These are phyloP conservation scores for Paecilomyces fulvus DNA, from an alignment of 2,329 filamentous ascomycete species.

Conservation along the genomic window DNA sequence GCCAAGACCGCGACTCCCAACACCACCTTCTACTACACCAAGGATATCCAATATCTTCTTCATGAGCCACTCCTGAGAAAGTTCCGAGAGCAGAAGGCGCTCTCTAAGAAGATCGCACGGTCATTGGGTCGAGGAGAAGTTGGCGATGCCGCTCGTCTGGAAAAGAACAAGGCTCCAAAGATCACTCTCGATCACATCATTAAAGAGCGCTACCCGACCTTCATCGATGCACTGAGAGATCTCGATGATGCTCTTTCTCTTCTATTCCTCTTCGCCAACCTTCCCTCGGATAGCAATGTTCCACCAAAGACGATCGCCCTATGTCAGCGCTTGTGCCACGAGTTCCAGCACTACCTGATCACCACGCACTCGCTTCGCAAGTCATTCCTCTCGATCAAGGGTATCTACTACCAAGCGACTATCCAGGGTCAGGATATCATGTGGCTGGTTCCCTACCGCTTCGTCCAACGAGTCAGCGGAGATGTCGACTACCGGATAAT, in stretches of 20 bases:
- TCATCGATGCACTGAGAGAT: conserved; percentile 86
- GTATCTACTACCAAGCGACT: conserved; percentile 97
- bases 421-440: conserved; percentile 95
- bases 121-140: conserved; percentile 89
- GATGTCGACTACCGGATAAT: conserved; percentile 99
- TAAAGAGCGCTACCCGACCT: conserved; percentile 95
- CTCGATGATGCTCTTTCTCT: conserved; percentile 95
- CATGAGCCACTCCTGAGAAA: conserved; percentile 91
- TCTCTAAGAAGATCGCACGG: conserved; percentile 94
- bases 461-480: conserved; percentile 86
- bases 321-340: conserved; percentile 84
- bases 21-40: conserved; percentile 86
- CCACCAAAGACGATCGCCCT: conserved; percentile 92
- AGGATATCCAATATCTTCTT: conserved; percentile 96
- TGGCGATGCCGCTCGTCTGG: conserved; percentile 75
- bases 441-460: conserved; percentile 96
- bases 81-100: conserved; percentile 92
- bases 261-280: conserved; percentile 94
- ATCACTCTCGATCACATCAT: conserved; percentile 95
- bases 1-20: conserved; percentile 81
- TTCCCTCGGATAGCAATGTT: conserved; percentile 81
- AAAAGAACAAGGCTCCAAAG: conserved; percentile 82
- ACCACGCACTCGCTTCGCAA: conserved; percentile 83
- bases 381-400: conserved; percentile 97
- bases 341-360: conserved; percentile 98